Conservation (phyloP, 1,284 basidiomycete genomes). For the Trametes hirsuta region DNA sequence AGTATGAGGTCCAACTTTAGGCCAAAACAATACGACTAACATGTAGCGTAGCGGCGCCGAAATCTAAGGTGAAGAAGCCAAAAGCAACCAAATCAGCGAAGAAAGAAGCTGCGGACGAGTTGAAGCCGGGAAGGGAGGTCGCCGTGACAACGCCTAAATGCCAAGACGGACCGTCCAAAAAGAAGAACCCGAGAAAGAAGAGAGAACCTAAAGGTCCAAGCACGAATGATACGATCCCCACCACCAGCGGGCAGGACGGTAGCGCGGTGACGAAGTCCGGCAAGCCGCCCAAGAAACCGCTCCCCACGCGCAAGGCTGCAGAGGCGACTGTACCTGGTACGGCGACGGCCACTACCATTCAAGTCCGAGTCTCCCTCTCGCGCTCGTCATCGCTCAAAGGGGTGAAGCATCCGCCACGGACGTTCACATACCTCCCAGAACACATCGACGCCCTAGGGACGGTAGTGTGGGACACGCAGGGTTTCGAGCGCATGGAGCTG, state of each 20-base stretch:
- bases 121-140: background rate
- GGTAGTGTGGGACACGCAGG: constrained; percentile 17
- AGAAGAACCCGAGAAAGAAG: background rate
- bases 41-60: background rate
- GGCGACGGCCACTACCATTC: background rate
- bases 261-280: background rate
- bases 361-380: background rate
- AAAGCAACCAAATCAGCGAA: background rate
- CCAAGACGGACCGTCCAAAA: background rate
- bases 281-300: background rate
- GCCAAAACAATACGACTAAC: too few relatives aligned
- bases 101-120: background rate
- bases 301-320: background rate
- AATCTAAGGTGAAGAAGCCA: background rate
- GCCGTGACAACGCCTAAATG: background rate
- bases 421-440: constrained; percentile 7
- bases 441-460: constrained; percentile 2
- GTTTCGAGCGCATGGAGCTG: constrained; percentile 26
- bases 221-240: background rate
- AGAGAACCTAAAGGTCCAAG: background rate
- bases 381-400: background rate
- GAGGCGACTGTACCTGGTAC: background rate
- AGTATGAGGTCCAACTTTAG: background rate
- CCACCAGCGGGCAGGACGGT: background rate
- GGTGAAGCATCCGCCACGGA: constrained; percentile 20